phyloP scores from a whole-genome alignment of 2,329 filamentous ascomycete genomes.

The Aspergillus fijiensis region DNA sequence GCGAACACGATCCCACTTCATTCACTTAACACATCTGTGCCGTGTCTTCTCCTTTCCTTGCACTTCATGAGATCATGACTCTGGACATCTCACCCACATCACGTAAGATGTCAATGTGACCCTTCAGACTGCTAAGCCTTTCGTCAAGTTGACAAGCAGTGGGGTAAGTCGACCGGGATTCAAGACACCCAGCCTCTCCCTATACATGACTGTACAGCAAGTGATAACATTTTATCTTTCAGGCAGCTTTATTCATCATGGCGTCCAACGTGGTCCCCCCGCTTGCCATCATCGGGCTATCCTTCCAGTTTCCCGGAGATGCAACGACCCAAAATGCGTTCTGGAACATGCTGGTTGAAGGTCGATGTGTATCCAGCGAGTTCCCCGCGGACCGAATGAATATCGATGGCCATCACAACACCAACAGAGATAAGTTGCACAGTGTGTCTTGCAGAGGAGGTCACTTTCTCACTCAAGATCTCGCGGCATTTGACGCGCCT shows the following conservation, averaged over 20 bases:
- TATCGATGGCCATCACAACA: conserved; percentile 24
- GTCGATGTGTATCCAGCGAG: conserved; percentile 20
- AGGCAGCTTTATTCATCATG: background rate
- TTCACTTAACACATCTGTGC: background rate
- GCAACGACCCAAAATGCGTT: conserved; percentile 20
- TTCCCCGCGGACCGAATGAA: conserved; percentile 27
- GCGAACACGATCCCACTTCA: background rate
- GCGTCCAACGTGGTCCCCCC: conserved; percentile 4
- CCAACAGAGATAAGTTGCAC: conserved; percentile 18
- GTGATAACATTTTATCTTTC: too few species aligned
- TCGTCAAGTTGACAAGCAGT: background rate
- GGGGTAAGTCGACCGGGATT: background rate
- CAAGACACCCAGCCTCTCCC: background rate
- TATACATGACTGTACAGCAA: background rate
- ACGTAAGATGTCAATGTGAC: background rate
- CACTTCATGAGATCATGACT: background rate
- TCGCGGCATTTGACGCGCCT: conserved; percentile 29
- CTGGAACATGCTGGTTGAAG: conserved; percentile 24
- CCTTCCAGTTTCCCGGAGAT: conserved; percentile 22
- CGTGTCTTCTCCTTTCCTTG: background rate
- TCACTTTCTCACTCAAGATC: conserved; percentile 27
- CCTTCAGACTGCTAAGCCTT: background rate
- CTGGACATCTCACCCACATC: background rate
- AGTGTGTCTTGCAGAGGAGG: conserved; percentile 14
- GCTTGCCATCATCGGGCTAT: conserved; percentile 24